Conservation (phyloP, 768 basidiomycete genomes). For the Tricholoma hemisulphureum region DNA sequence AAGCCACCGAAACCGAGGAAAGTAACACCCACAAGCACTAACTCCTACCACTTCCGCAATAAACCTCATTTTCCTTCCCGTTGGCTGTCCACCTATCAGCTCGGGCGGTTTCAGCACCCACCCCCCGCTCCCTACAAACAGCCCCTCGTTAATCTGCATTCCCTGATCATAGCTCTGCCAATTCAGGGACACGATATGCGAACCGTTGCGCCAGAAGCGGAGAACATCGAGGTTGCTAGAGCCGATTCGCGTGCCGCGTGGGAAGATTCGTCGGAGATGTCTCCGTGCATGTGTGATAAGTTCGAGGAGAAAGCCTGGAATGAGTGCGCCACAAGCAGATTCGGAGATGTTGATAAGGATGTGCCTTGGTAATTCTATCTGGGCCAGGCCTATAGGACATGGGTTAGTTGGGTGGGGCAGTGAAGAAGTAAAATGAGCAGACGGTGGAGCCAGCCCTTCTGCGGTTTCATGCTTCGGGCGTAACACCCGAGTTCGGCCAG, state of each 20-base stretch:
- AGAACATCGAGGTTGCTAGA: constrained; percentile 56
- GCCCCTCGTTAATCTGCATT: constrained; percentile 61
- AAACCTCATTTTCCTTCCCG: constrained; percentile 16
- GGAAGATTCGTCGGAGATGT: constrained; percentile 57
- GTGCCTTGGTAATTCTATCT: constrained; percentile 44
- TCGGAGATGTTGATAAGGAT: constrained; percentile 65
- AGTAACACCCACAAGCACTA: constrained; percentile 39
- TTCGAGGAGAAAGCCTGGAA: constrained; percentile 32
- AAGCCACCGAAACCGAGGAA: background rate
- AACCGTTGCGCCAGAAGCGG: constrained; percentile 54
- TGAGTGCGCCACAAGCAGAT: constrained; percentile 39
- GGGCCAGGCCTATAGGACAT: background rate
- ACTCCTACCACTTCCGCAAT: constrained; percentile 41
- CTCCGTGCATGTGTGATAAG: constrained; percentile 42
- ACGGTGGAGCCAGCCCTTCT: constrained; percentile 47
- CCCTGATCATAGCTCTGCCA: constrained; percentile 62
- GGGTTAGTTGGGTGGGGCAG: background rate
- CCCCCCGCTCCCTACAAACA: constrained; percentile 56
- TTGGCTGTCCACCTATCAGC: constrained; percentile 19
- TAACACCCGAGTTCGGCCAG: constrained; percentile 60
- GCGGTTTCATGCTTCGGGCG: constrained; percentile 61
- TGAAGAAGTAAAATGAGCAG: too few relatives aligned
- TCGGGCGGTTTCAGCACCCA: constrained; percentile 51
- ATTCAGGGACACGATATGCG: constrained; percentile 57
- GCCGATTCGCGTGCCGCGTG: constrained; percentile 52